Conservation (phyloP, 257 asterid species). For the Cordia subcordata region DNA sequence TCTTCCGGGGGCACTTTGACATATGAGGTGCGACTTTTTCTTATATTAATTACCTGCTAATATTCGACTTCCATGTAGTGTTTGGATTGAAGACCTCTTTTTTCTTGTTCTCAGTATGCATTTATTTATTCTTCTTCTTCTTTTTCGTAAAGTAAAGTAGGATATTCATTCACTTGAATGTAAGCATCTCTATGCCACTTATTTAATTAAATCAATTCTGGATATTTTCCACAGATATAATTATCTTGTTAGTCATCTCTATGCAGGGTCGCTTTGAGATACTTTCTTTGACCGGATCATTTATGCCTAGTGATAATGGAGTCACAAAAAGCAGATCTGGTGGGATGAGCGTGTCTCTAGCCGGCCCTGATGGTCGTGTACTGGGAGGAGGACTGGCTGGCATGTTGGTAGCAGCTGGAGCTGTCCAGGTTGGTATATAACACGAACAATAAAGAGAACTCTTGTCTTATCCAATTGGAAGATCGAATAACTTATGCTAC, state of each 20-base stretch:
- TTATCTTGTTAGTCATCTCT: not conserved
- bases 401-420: constrained; percentile 76
- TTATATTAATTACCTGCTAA: not conserved
- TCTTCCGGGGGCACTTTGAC: constrained; percentile 91
- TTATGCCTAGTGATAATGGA: constrained; percentile 74
- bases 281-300: constrained; percentile 77
- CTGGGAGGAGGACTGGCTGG: constrained; percentile 96
- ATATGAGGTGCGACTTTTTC: constrained; percentile 51
- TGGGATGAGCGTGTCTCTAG: constrained; percentile 83
- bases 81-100: not conserved
- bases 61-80: not conserved
- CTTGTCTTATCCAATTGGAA: not conserved
- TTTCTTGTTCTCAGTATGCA: too few species aligned
- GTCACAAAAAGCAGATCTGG: constrained; percentile 82
- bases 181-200: too few species aligned
- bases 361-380: constrained; percentile 93
- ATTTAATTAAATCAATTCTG: not conserved
- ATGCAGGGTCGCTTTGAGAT: constrained; percentile 82
- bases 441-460: not conserved
- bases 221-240: not conserved
- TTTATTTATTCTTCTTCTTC: not conserved
- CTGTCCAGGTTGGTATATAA: constrained; percentile 66
- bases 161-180: not conserved
- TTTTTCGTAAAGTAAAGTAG: not conserved
- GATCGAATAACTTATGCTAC: too few species aligned